Percentiles rank a stretch among this genome's conserved stretches.
These are phyloP conservation scores for Penicillium chermesinum DNA, from an alignment of 495 filamentous ascomycete genomes.

Conservation along the genomic window DNA sequence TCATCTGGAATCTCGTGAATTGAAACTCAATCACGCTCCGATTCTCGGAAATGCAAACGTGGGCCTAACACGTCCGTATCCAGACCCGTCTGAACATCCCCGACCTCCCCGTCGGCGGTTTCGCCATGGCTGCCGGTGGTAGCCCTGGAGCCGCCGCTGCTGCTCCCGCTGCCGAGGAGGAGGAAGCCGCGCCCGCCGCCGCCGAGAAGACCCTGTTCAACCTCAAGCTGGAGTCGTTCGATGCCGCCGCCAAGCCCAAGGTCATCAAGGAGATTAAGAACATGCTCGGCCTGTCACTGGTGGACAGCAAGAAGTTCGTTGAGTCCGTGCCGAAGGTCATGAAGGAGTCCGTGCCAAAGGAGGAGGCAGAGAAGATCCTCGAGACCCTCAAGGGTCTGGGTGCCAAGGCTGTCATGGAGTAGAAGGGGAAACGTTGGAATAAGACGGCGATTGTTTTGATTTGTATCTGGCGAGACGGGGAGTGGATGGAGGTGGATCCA, in stretches of 20 bases:
- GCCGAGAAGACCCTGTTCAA: slow-evolving; percentile 98
- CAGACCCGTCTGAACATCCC: slow-evolving; percentile 96
- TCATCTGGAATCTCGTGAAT: not conserved
- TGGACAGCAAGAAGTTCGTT: slow-evolving; percentile 99
- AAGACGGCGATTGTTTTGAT: slow-evolving; percentile 11
- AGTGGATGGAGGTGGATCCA: slow-evolving; percentile 20
- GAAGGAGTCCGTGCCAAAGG: slow-evolving; percentile 97
- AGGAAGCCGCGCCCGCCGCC: slow-evolving; percentile 71
- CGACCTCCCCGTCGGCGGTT: slow-evolving; percentile 89
- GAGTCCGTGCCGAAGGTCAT: slow-evolving; percentile 95
- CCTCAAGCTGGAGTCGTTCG: slow-evolving; percentile 85
- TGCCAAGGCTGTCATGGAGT: slow-evolving; percentile 85
- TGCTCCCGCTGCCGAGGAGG: slow-evolving; percentile 73
- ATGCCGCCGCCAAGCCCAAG: slow-evolving; percentile 87
- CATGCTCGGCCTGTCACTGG: slow-evolving; percentile 88
- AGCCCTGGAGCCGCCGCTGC: slow-evolving; percentile 51
- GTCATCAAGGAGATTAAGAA: slow-evolving; percentile 99
- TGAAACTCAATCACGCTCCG: not conserved
- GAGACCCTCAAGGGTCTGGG: slow-evolving; percentile 89
- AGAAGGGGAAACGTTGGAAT: slow-evolving; percentile 30
- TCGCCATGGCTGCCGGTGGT: slow-evolving; percentile 61
- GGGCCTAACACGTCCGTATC: slow-evolving; percentile 7
- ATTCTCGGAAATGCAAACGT: not conserved
- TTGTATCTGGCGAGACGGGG: slow-evolving; percentile 5
- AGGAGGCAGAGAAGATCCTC: slow-evolving; percentile 97